Conservation (phyloP, 306 rosid species). For the Neltuma alba region DNA sequence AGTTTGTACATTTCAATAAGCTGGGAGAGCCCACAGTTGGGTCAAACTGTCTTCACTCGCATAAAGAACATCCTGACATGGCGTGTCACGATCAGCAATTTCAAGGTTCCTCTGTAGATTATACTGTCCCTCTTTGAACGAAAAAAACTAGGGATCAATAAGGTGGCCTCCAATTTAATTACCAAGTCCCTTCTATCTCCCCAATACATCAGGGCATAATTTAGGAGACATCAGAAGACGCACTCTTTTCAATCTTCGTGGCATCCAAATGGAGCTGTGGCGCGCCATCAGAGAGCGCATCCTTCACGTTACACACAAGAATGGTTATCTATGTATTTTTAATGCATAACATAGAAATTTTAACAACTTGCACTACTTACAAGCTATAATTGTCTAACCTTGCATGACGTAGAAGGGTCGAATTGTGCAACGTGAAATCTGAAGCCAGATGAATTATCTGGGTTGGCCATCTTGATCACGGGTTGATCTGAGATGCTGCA, state of each 20-base stretch:
- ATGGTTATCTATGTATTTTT: neutral
- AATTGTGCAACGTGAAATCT: constrained; percentile 48
- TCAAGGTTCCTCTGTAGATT: constrained; percentile 37
- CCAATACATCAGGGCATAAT: too few species aligned
- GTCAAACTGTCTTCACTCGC: constrained; percentile 33
- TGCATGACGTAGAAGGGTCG: constrained; percentile 38
- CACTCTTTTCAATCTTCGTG: constrained; percentile 42
- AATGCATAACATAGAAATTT: neutral
- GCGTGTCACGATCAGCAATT: constrained; percentile 34
- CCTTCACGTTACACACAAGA: constrained; percentile 47
- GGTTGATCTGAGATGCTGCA: constrained; percentile 54
- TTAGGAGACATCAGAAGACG: constrained; percentile 43
- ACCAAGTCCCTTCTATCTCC: constrained; percentile 22
- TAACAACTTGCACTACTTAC: neutral
- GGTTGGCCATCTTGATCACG: constrained; percentile 36
- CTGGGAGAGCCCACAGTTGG: constrained; percentile 10
- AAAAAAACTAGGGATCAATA: constrained; percentile 16
- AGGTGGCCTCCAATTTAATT: constrained; percentile 29
- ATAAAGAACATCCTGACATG: constrained; percentile 25
- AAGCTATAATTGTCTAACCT: constrained; percentile 32
- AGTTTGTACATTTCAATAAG: constrained; percentile 29
- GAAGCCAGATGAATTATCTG: constrained; percentile 51
- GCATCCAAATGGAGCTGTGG: constrained; percentile 47
- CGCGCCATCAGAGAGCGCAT: constrained; percentile 39
- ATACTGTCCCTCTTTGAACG: constrained; percentile 34